Evolutionary conservation across 176 grass and related monocot genomes (phyloP), one percentile per base, ranked within the genome.

Genomic region (Lolium multiflorum): DNA sequence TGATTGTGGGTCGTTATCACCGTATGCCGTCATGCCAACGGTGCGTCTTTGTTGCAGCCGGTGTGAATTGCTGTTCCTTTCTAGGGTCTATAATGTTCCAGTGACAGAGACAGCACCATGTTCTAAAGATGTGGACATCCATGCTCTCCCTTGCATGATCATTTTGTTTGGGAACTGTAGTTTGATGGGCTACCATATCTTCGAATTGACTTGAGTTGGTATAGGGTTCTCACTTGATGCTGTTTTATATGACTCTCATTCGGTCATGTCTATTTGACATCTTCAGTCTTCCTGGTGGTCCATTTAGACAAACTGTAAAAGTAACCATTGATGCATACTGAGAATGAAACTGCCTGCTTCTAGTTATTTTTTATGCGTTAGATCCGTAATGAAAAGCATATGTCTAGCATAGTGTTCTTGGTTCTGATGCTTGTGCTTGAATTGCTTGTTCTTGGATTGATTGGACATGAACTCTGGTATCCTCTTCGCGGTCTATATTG

Each of bases 51-150:
- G 60, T 81, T 89, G 10, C 39, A 13, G 31, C 61, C 71, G 26
- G 52, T 90, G 79, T 65, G 46, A 71, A 87, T 78, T 73, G 61
- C 74, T 73, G 26, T 83, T 79, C 84, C 59, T 90, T 86, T 85
- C 77, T 82, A 39, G 11, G 73, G 20, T 52, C 63, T 86, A 74
- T 79, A 63, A 73, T 74, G 84, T 73, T 74, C 4, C 17, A 65
- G 55, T 17, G 88, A 90, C 11, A 54, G 76, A 46, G 83, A 90
- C 83, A 77, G 37, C 71, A 56, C 69, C 70, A 39, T 89, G 78
- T 41, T 82, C 52, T 82, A 59, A 62, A 56, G 83, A 77, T 86
- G 83, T 82, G 43, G 78, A 90, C 62, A 9, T 50, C 3, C 43
- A 77, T 38, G 60, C 54, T 49, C 57, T 20, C 6, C 20, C 26